phyloP scores from a whole-genome alignment of 148 eudicot genomes.

The Gaultheria prostrata region DNA sequence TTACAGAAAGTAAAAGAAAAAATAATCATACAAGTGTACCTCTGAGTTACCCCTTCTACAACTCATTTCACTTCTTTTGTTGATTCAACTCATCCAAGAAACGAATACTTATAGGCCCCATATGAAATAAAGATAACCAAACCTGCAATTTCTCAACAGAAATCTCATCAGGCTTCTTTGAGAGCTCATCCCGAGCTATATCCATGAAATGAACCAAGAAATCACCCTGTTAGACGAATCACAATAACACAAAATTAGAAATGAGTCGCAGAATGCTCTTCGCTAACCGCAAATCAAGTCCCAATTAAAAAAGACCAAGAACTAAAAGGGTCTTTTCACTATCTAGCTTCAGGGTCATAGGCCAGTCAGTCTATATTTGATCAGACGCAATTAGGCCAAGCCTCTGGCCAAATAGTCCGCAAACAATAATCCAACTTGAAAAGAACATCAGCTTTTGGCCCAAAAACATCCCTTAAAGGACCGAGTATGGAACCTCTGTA shows the following conservation, averaged over 20 bases:
- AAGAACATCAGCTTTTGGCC: neutral
- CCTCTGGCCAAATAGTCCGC: neutral
- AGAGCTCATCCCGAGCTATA: conserved; percentile 91
- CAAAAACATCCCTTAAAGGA: neutral
- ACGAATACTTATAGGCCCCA: conserved; percentile 10
- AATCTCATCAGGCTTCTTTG: conserved; percentile 75
- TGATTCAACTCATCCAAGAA: neutral
- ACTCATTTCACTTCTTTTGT: neutral
- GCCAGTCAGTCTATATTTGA: neutral
- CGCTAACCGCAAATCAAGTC: neutral
- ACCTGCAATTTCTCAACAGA: conserved; percentile 98
- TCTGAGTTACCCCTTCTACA: conserved; percentile 1
- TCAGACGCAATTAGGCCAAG: neutral
- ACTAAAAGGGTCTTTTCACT: neutral
- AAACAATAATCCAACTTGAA: neutral
- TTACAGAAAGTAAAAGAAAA: neutral
- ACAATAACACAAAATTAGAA: conserved; percentile 1
- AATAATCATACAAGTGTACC: neutral
- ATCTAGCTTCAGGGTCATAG: neutral
- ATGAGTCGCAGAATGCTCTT: neutral
- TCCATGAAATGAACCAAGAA: conserved; percentile 98
- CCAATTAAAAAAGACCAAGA: neutral
- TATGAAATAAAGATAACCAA: conserved; percentile 19
- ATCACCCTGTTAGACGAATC: conserved; percentile 68
- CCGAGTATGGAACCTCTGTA: neutral